Evolutionary conservation across 169 alveolate genomes (phyloP).

Genomic region (Sarcocystis neurona): DNA sequence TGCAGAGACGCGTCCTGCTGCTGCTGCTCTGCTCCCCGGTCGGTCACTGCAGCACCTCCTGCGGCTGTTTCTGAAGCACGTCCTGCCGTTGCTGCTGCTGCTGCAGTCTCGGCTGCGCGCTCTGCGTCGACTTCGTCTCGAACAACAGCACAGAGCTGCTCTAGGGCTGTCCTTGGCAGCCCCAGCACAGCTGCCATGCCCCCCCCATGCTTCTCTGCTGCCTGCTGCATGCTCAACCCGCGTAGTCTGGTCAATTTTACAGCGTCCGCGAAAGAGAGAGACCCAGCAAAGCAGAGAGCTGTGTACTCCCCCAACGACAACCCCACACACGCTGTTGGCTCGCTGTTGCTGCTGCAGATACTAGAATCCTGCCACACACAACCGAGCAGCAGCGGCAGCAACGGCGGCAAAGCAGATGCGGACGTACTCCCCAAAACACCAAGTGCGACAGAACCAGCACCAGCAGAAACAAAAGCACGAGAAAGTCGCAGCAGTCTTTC

Average conservation of each 20-base stretch:
- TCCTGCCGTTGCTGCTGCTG: neutral
- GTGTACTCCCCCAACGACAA: slow-evolving; percentile 74
- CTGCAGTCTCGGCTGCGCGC: slow-evolving; percentile 10
- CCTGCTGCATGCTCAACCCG: slow-evolving; percentile 72
- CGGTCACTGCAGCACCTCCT: neutral
- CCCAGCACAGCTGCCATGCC: slow-evolving; percentile 72
- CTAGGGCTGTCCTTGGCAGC: no score
- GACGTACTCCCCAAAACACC: no score
- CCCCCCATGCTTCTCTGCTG: slow-evolving; percentile 62
- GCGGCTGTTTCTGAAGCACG: neutral
- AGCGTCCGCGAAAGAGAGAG: slow-evolving; percentile 72
- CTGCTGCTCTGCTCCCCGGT: neutral
- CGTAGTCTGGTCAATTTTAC: slow-evolving; percentile 70
- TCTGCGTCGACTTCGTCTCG: neutral
- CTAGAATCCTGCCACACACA: no score
- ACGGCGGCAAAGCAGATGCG: no score
- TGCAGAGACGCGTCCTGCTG: neutral
- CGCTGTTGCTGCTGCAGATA: no score
- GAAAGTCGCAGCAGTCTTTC: no score
- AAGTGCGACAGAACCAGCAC: no score
- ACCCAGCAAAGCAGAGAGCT: slow-evolving; percentile 70
- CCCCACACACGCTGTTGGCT: slow-evolving; percentile 65
- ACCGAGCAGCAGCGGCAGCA: no score
- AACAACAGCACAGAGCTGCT: no score
- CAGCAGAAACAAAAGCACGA: no score